These are phyloP conservation scores for Boletus coccyginus DNA, from an alignment of 768 basidiomycete species.

Conservation along the genomic window DNA sequence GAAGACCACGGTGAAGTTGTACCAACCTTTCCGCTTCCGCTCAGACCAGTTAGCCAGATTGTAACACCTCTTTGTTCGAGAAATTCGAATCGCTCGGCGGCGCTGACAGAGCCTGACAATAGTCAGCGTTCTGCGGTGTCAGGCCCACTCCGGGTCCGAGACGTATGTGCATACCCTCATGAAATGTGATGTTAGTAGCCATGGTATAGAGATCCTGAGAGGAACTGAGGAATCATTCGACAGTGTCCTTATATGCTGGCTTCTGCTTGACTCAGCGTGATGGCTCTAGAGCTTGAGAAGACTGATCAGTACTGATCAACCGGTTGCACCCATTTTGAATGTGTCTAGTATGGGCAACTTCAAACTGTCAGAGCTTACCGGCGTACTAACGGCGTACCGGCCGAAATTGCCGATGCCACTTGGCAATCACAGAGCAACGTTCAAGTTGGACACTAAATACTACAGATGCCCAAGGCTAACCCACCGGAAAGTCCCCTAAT, in stretches of 20 bases:
- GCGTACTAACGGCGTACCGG: neutral
- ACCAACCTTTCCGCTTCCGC: conserved; percentile 88
- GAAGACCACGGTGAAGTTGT: neutral
- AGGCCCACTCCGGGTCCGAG: neutral
- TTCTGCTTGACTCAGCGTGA: neutral
- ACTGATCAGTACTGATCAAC: neutral
- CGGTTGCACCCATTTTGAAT: neutral
- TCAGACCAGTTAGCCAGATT: conserved; percentile 95
- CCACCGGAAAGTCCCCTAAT: conserved; percentile 27
- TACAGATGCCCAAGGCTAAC: conserved; percentile 4
- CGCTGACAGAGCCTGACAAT: conserved; percentile 65
- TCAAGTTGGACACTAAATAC: neutral
- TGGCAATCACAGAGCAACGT: neutral
- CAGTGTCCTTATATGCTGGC: conserved; percentile 9
- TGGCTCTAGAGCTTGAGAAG: conserved; percentile 9
- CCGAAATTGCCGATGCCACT: conserved; percentile 17
- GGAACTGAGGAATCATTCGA: neutral
- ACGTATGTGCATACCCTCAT: conserved; percentile 45
- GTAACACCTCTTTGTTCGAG: conserved; percentile 85
- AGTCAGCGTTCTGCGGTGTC: neutral
- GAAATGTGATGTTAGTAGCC: conserved; percentile 63
- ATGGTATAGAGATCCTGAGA: conserved; percentile 16
- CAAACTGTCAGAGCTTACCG: neutral
- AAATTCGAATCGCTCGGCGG: conserved; percentile 61
- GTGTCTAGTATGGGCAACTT: neutral